Evolutionary conservation across 352 stramenopile species (phyloP), one percentile per base, ranked within the genome.

Genomic region (Thalassiosira livingstoniorum): DNA sequence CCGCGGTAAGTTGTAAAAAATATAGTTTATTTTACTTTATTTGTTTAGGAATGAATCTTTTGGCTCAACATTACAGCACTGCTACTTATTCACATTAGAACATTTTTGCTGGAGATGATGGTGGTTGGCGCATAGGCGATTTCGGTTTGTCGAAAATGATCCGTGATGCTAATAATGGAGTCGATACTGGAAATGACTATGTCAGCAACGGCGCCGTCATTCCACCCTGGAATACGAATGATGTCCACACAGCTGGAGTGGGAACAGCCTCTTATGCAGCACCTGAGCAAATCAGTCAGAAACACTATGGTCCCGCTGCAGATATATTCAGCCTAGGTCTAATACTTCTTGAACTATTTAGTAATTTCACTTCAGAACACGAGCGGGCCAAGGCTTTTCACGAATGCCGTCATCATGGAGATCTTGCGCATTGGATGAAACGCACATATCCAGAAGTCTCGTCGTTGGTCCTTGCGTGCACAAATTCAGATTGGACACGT

Each of bases 321-420:
- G 90, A 94, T 71, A 87, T 94, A n/a, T 93, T 91, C 64, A 91
- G 83, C 75, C 60, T 94, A 21, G 90, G 90, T 11, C 76, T 94
- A 21, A 93, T 94, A 54, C 70, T 93, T 4, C 62, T 94, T 51
- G 90, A 94, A 70, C 67, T 94, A 58, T 80, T 92, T n/a, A 91
- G 79, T 65, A 86, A 83, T 53, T 94, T 94, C 64, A 80, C 81
- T 21, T 92, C 87, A 0, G 83, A 92, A 35, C 90, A 94, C 74
- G 90, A 94, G 73, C 47, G 89, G 62, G 75, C 90, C 5, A 81
- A 89, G 34, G 87, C 82, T 29, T 94, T 94, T 55, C 71, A 88
- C n/a, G 72, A 88, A 25, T 90, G 83, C 67, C 86, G 90, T 42
- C 45, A 88, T 58, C 31, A 55, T 35, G 58, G 82, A 61, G 67